Base-by-base conservation (phyloP, 2,329 filamentous ascomycete genomes). In the Ceratocystis variospora region DNA sequence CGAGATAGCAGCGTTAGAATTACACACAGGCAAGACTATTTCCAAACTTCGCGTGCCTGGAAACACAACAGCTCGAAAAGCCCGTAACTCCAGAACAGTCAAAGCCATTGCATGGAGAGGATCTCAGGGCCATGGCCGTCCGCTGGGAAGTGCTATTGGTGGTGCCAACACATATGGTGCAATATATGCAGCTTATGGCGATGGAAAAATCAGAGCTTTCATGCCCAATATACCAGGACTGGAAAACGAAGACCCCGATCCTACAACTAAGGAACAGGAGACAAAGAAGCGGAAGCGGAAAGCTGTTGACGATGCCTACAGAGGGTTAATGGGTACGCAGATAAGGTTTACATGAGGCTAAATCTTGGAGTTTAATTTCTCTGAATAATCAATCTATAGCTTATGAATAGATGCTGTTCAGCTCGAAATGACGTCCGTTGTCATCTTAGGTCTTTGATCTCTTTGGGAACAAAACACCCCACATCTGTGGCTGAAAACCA, bases 121-220 rank as follows among this genome's bases (percentile, higher is more conserved):
- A 1, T 76, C 79, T 2, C 81, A 83, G 0, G 88, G 89, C 41
- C 79, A 81, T 25, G 80, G 81, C 15, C 77, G 78, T 1, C 80
- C 79, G 2, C 79, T 79, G 5, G 85, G 84, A 0, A 73, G 87
- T 0, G 85, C 87, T 70, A 81, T 83, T 78, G 82, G 82, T 3
- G 82, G 81, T 1, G 77, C 74, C 1, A 82, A 79, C 68, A 78
- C 77, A 22, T 70, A 79, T 3, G 82, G 82, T 0, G 80, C 77
- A 7, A 72, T 96, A 67, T 95, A 90, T 75, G 94, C 90, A 64
- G 87, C 86, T 1, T 90, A 96, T 71, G 80, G 87, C 2, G 90
- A 96, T 73, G 93, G 93, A 0, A 87, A 87, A 64, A 93, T 97
- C 67, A 82, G 87, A 57, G 83, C 83, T 3, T 96, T 93, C 91